Percentiles rank a stretch among this genome's conserved stretches.
phyloP scores from a whole-genome alignment of 768 basidiomycete species.

The Russula olivacea region DNA sequence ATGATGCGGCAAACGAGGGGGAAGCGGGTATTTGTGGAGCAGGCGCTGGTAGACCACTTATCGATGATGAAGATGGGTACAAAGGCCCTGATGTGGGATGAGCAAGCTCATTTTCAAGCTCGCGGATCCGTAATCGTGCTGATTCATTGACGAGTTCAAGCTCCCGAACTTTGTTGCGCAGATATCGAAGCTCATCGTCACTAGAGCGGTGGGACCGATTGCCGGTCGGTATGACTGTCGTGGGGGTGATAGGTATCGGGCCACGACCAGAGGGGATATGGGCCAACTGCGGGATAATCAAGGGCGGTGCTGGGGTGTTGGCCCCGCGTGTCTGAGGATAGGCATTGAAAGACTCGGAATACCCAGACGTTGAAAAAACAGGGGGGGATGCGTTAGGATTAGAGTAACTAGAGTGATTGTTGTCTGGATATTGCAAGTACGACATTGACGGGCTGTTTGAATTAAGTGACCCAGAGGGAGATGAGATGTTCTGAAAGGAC shows the following conservation, averaged over 20 bases:
- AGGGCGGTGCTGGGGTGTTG: conserved; percentile 1
- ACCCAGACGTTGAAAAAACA: conserved; percentile 19
- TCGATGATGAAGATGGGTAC: conserved; percentile 21
- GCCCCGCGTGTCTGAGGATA: conserved; percentile 20
- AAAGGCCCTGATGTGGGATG: conserved; percentile 27
- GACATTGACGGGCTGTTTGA: conserved; percentile 21
- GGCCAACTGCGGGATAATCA: conserved; percentile 25
- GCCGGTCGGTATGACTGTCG: conserved; percentile 25
- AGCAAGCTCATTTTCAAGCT: conserved; percentile 44
- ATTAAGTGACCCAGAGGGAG: conserved; percentile 20
- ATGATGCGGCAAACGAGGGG: conserved; percentile 49
- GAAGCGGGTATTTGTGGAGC: conserved; percentile 36
- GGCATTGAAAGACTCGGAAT: conserved; percentile 23
- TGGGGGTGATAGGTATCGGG: conserved; percentile 27
- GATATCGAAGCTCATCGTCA: conserved; percentile 48
- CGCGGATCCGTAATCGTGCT: conserved; percentile 41
- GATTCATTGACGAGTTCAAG: conserved; percentile 56
- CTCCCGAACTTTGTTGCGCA: conserved; percentile 55
- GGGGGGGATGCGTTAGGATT: conserved; percentile 23
- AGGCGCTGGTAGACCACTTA: conserved; percentile 31
- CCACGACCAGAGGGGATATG: conserved; percentile 28
- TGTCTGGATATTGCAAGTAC: conserved; percentile 25
- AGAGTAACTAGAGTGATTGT: conserved; percentile 23
- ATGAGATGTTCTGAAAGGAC: conserved; percentile 23
- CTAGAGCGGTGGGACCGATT: conserved; percentile 27